A percentile compares a stretch with the other conserved stretches of the same genome.
These are phyloP conservation scores for Laetiporus sulphureus DNA, from an alignment of 1,284 basidiomycete genomes.

Conservation along the genomic window DNA sequence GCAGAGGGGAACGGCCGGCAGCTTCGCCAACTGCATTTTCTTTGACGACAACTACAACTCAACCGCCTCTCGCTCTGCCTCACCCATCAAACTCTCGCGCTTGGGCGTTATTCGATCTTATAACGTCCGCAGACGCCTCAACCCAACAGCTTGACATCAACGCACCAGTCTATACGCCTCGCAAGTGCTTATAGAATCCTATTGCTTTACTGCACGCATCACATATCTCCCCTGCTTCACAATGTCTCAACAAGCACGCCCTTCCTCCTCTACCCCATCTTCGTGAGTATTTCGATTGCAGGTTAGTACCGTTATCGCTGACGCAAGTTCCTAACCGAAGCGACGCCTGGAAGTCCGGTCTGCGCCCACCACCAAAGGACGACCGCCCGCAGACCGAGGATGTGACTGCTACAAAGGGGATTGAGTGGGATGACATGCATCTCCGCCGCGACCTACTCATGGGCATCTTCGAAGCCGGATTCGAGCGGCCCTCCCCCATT, in stretches of 20 bases:
- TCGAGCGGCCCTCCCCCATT: slow-evolving; percentile 95
- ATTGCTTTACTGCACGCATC: not conserved
- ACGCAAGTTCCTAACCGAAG: slow-evolving; percentile 12
- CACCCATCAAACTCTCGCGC: not conserved
- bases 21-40: too few relatives aligned
- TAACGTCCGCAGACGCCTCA: not conserved
- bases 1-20: too few relatives aligned
- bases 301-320: not conserved
- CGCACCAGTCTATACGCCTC: too few relatives aligned
- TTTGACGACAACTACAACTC: slow-evolving; percentile 1
- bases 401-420: slow-evolving; percentile 86
- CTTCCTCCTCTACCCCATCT: slow-evolving; percentile 37
- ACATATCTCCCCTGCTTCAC: not conserved
- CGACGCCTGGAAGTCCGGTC: slow-evolving; percentile 64
- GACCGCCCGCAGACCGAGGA: slow-evolving; percentile 91
- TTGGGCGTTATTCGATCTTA: not conserved
- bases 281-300: slow-evolving; percentile 25
- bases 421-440: slow-evolving; percentile 81
- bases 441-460: slow-evolving; percentile 64
- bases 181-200: not conserved
- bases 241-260: slow-evolving; percentile 36
- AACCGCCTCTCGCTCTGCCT: not conserved
- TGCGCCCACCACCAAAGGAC: slow-evolving; percentile 88
- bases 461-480: slow-evolving; percentile 94
- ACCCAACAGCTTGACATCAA: not conserved